Conservation (phyloP, 2,329 filamentous ascomycete genomes). For the Diplodia seriata region DNA sequence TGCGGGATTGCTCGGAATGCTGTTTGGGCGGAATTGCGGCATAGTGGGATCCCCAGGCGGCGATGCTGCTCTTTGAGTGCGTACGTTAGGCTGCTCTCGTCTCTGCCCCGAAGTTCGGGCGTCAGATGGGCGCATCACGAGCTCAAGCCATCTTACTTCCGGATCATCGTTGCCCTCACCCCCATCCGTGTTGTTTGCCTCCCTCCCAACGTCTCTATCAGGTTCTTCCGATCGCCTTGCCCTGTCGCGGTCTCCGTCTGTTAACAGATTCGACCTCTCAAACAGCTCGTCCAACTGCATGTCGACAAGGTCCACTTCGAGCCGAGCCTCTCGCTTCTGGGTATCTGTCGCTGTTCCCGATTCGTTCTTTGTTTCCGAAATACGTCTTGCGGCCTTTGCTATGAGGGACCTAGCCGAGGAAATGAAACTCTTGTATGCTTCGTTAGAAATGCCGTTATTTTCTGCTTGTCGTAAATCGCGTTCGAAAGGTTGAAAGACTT, state of each 20-base stretch:
- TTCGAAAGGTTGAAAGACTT: slow-evolving; percentile 30
- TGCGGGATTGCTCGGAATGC: slow-evolving; percentile 30
- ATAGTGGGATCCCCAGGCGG: slow-evolving; percentile 54
- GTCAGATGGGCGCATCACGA: background rate
- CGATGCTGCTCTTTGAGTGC: slow-evolving; percentile 4
- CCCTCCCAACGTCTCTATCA: background rate
- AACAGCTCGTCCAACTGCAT: slow-evolving; percentile 29
- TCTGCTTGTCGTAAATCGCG: slow-evolving; percentile 19
- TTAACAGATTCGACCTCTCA: slow-evolving; percentile 21
- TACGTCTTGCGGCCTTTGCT: slow-evolving; percentile 22
- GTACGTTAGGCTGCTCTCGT: background rate
- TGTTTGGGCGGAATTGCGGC: slow-evolving; percentile 71
- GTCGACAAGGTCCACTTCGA: slow-evolving; percentile 28
- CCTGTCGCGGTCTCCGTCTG: background rate
- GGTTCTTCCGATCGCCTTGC: slow-evolving; percentile 16
- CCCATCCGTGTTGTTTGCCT: background rate
- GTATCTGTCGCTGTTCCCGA: slow-evolving; percentile 14
- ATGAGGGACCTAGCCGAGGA: slow-evolving; percentile 23
- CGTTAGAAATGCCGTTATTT: slow-evolving; percentile 18
- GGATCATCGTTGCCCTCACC: background rate
- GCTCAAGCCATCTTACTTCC: background rate
- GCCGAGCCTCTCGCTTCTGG: slow-evolving; percentile 17
- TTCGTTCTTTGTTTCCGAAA: slow-evolving; percentile 26
- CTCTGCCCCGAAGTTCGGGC: background rate
- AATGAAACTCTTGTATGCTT: slow-evolving; percentile 28